Conservation (phyloP, 345 rosid species). For the Crucihimalaya himalaica region DNA sequence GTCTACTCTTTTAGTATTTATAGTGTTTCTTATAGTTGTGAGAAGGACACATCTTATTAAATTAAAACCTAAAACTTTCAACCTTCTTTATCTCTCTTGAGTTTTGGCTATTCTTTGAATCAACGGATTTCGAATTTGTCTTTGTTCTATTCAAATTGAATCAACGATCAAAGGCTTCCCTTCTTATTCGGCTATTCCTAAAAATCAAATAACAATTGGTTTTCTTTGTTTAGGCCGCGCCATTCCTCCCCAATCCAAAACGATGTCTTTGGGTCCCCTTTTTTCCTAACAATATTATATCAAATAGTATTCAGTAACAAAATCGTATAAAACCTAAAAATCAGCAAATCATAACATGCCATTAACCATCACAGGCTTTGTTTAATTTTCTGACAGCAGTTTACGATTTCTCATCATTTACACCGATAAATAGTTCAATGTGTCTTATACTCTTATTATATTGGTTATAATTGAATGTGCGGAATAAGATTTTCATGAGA, state of each 20-base stretch:
- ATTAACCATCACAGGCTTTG: constrained; percentile 23
- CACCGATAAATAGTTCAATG: constrained; percentile 19
- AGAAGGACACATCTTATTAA: too few species aligned
- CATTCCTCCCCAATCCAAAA: constrained; percentile 21
- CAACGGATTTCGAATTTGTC: too few species aligned
- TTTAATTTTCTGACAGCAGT: constrained; percentile 23
- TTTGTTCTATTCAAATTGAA: too few species aligned
- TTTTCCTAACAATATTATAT: not conserved
- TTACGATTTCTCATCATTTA: constrained; percentile 26
- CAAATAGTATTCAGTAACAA: not conserved
- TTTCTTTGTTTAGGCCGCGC: too few species aligned
- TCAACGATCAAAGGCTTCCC: too few species aligned
- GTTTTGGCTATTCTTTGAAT: too few species aligned
- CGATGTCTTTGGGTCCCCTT: constrained; percentile 16
- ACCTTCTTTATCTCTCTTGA: too few species aligned
- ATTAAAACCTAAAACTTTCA: too few species aligned
- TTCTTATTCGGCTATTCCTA: too few species aligned
- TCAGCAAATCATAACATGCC: constrained; percentile 23
- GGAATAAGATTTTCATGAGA: not conserved
- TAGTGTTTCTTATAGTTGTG: too few species aligned
- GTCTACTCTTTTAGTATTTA: too few species aligned
- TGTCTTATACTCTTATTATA: not conserved
- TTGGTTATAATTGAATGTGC: not conserved
- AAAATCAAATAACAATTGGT: too few species aligned
- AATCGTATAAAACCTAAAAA: not conserved